Evolutionary conservation across 2,329 filamentous ascomycete genomes (phyloP).

Genomic region (Aspergillus aculeatinus): DNA sequence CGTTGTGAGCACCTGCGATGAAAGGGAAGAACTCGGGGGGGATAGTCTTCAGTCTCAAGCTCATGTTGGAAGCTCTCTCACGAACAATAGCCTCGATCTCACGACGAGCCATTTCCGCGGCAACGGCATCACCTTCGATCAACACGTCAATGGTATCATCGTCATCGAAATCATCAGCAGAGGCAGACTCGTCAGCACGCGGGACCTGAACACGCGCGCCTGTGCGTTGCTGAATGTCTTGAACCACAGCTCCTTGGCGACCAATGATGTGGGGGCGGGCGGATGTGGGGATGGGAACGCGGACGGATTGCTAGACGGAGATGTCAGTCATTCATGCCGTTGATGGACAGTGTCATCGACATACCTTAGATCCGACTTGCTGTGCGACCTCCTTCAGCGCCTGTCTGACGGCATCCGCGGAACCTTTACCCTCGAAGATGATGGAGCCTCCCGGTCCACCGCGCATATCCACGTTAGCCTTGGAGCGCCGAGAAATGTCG

Average conservation of each 20-base stretch:
- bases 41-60: slow-evolving; percentile 76
- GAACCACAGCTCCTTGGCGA: slow-evolving; percentile 84
- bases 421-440: slow-evolving; percentile 81
- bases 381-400: slow-evolving; percentile 85
- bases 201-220: slow-evolving; percentile 89
- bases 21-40: slow-evolving; percentile 95
- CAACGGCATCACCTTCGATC: slow-evolving; percentile 88
- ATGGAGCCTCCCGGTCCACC: slow-evolving; percentile 69
- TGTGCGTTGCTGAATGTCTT: slow-evolving; percentile 82
- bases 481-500: slow-evolving; percentile 89
- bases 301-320: slow-evolving; percentile 59
- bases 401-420: slow-evolving; percentile 78
- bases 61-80: slow-evolving; percentile 79
- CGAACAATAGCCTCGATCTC: slow-evolving; percentile 85
- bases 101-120: slow-evolving; percentile 77
- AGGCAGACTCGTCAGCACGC: slow-evolving; percentile 66
- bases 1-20: slow-evolving; percentile 76
- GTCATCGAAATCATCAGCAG: slow-evolving; percentile 74
- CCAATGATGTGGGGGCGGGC: slow-evolving; percentile 90
- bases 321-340: slow-evolving; percentile 7
- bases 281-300: slow-evolving; percentile 78
- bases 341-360: slow-evolving; percentile 22
- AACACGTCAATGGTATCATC: slow-evolving; percentile 75
- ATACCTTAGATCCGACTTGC: slow-evolving; percentile 81
- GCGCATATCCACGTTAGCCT: slow-evolving; percentile 78